Evolutionary conservation across 768 basidiomycete species (phyloP).

Genomic region (Auriscalpium vulgare): DNA sequence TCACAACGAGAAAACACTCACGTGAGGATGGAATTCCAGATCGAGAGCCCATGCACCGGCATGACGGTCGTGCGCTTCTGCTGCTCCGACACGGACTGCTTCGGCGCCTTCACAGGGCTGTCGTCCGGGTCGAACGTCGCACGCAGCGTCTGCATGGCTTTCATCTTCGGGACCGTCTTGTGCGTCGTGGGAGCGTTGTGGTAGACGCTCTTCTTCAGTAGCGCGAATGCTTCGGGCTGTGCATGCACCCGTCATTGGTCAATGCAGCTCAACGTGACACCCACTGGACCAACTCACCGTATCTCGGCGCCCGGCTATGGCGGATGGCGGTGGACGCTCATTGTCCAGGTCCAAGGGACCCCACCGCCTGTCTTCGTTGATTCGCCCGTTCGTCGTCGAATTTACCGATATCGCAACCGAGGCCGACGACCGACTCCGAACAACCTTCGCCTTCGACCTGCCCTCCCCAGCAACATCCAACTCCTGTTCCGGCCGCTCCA

Average conservation of each 20-base stretch:
- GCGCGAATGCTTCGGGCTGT: slow-evolving; percentile 45
- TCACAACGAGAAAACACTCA: slow-evolving; percentile 17
- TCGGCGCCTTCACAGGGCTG: slow-evolving; percentile 36
- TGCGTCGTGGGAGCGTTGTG: slow-evolving; percentile 49
- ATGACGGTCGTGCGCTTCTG: slow-evolving; percentile 34
- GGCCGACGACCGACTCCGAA: background rate
- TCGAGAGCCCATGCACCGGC: slow-evolving; percentile 44
- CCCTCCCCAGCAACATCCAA: background rate
- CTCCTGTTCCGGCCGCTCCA: background rate
- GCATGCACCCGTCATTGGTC: background rate
- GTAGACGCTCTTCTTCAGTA: slow-evolving; percentile 50
- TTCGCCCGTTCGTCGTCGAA: slow-evolving; percentile 7
- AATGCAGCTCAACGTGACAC: background rate
- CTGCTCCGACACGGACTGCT: slow-evolving; percentile 51
- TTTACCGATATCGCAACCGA: background rate
- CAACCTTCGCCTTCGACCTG: no score
- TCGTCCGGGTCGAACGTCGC: slow-evolving; percentile 45
- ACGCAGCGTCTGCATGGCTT: slow-evolving; percentile 34
- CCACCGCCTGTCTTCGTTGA: slow-evolving; percentile 37
- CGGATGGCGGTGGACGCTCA: slow-evolving; percentile 63
- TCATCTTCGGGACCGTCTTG: slow-evolving; percentile 40
- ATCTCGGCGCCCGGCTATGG: slow-evolving; percentile 64
- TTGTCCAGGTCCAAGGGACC: slow-evolving; percentile 53
- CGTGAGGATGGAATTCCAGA: slow-evolving; percentile 49
- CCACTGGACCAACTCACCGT: slow-evolving; percentile 34